Conservation (phyloP, 805 yeast species). For the Ogataea pignaliae region DNA sequence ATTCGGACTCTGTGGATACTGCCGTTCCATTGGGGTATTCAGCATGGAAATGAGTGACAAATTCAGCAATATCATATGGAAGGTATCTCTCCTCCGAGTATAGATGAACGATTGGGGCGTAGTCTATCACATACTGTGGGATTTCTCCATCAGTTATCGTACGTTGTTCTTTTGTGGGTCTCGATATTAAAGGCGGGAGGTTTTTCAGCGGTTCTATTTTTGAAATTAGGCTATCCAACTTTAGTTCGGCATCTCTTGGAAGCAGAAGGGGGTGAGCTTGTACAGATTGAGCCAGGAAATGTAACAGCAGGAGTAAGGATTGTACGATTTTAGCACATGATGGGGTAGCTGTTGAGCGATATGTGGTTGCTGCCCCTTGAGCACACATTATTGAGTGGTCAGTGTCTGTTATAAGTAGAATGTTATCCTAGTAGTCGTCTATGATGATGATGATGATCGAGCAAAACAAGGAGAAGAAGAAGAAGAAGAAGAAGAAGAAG, state of each 20-base stretch:
- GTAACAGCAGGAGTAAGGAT: too few species aligned
- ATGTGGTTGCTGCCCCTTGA: too few species aligned
- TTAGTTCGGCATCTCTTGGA: slow-evolving; percentile 2
- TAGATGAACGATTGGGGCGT: slow-evolving; percentile 75
- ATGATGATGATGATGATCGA: too few species aligned
- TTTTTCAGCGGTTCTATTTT: slow-evolving; percentile 14
- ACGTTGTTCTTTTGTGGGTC: slow-evolving; percentile 33
- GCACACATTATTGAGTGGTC: too few species aligned
- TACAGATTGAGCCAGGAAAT: too few species aligned
- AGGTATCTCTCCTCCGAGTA: slow-evolving; percentile 85
- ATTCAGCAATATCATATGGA: slow-evolving; percentile 77
- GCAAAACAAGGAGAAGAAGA: too few species aligned
- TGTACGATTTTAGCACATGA: too few species aligned
- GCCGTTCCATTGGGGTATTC: slow-evolving; percentile 46
- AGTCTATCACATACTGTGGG: slow-evolving; percentile 59
- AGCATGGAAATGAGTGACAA: slow-evolving; percentile 60
- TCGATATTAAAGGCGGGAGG: slow-evolving; percentile 33
- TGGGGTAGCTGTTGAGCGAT: too few species aligned
- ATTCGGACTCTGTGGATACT: slow-evolving; percentile 22
- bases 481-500: too few species aligned
- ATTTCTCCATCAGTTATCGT: slow-evolving; percentile 49
- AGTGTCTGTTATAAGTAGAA: too few species aligned
- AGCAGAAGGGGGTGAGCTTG: too few species aligned
- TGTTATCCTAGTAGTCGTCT: too few species aligned
- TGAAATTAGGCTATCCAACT: slow-evolving; percentile 9